Percentiles rank a stretch among this genome's conserved stretches.
Conservation (phyloP, 2,329 filamentous ascomycete genomes). For the Penicillium sp. region DNA sequence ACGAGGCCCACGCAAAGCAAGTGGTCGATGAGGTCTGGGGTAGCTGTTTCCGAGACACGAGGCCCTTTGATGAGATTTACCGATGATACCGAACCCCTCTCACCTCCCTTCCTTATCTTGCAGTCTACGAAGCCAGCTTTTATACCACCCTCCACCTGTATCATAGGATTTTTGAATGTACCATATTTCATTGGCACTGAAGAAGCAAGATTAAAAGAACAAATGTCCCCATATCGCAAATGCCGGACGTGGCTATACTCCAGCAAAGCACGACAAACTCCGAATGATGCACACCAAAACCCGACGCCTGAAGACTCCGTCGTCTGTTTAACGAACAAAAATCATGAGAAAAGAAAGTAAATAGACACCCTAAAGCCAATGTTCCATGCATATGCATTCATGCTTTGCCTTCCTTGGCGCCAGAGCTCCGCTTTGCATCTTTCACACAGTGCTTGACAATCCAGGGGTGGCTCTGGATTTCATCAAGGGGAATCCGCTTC, state of each 20-base stretch:
- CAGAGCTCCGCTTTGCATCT: slow-evolving; percentile 47
- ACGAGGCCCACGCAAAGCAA: slow-evolving; percentile 80
- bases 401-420: slow-evolving; percentile 35
- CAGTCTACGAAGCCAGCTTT: neutral
- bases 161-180: slow-evolving; percentile 24
- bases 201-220: slow-evolving; percentile 18
- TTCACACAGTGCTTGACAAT: slow-evolving; percentile 89
- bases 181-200: slow-evolving; percentile 21
- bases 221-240: slow-evolving; percentile 19
- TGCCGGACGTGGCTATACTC: slow-evolving; percentile 13
- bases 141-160: slow-evolving; percentile 15
- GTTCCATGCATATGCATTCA: slow-evolving; percentile 20
- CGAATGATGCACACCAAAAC: slow-evolving; percentile 14
- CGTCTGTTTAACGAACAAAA: neutral
- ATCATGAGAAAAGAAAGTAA: slow-evolving; percentile 9
- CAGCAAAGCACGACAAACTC: slow-evolving; percentile 12
- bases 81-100: slow-evolving; percentile 44
- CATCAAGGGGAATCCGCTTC: slow-evolving; percentile 85
- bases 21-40: slow-evolving; percentile 99
- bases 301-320: slow-evolving; percentile 16
- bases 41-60: slow-evolving; percentile 89
- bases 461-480: slow-evolving; percentile 90
- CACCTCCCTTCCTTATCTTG: neutral
- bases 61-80: slow-evolving; percentile 97
- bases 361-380: slow-evolving; percentile 20